A percentile compares a stretch with the other conserved stretches of the same genome.
phyloP scores from a whole-genome alignment of 2,329 filamentous ascomycete species.

The Alternaria hordeiaustralica region DNA sequence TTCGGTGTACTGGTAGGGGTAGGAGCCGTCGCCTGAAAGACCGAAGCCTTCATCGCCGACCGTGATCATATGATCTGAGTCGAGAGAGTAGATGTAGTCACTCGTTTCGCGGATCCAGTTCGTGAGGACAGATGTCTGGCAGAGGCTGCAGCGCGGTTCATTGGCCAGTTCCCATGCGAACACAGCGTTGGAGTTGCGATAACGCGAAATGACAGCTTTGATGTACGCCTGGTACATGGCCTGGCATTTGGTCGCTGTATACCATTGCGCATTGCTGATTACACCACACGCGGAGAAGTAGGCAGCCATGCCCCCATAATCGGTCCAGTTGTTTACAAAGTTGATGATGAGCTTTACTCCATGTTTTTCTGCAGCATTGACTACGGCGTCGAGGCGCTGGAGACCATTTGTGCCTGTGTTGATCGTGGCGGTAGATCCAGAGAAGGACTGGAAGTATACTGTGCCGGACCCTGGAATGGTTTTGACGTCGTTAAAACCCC shows the following conservation, averaged over 20 bases:
- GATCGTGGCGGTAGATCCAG: slow-evolving; percentile 60
- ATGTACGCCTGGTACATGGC: slow-evolving; percentile 69
- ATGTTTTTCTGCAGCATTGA: slow-evolving; percentile 63
- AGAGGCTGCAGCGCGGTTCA: slow-evolving; percentile 69
- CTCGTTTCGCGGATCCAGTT: slow-evolving; percentile 66
- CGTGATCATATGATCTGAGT: slow-evolving; percentile 66
- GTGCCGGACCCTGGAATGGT: slow-evolving; percentile 49
- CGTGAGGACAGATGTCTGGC: slow-evolving; percentile 62
- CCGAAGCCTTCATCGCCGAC: slow-evolving; percentile 69
- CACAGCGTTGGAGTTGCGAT: slow-evolving; percentile 64
- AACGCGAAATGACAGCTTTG: slow-evolving; percentile 64
- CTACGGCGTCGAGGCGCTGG: slow-evolving; percentile 69
- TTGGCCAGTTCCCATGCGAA: slow-evolving; percentile 74
- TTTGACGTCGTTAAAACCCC: slow-evolving; percentile 69
- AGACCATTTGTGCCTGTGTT: slow-evolving; percentile 69
- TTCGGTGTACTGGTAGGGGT: slow-evolving; percentile 60
- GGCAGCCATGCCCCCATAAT: slow-evolving; percentile 69
- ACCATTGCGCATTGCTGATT: slow-evolving; percentile 60
- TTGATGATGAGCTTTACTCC: slow-evolving; percentile 70
- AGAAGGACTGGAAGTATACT: slow-evolving; percentile 64
- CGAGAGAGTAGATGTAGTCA: slow-evolving; percentile 68
- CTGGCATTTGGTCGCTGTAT: slow-evolving; percentile 57
- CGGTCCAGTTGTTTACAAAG: slow-evolving; percentile 73
- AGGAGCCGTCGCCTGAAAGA: slow-evolving; percentile 54
- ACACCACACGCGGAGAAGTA: slow-evolving; percentile 64